Percentiles rank a stretch among this genome's conserved stretches.
Conservation (phyloP, 768 basidiomycete genomes). For the Podaxis rugospora region DNA sequence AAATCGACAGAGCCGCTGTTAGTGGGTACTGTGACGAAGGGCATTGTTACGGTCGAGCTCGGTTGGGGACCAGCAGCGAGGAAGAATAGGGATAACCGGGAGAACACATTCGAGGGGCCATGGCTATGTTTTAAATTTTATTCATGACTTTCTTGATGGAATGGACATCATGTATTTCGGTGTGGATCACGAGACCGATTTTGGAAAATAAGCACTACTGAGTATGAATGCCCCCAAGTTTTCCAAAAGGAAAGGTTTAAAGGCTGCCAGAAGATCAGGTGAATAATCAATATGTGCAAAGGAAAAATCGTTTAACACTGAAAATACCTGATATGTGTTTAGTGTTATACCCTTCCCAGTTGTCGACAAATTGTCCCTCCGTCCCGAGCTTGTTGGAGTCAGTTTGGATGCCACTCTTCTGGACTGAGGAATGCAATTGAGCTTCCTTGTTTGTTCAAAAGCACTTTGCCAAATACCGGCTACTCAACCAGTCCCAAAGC, state of each 20-base stretch:
- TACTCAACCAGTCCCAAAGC: background rate
- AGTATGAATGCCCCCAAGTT: background rate
- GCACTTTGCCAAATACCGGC: background rate
- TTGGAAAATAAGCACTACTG: background rate
- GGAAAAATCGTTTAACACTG: background rate
- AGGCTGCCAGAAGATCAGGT: background rate
- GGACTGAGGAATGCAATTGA: background rate
- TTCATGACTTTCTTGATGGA: background rate
- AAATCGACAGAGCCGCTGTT: constrained; percentile 25
- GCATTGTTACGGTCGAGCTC: constrained; percentile 20
- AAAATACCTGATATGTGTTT: background rate
- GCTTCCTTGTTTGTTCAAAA: background rate
- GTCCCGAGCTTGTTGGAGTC: background rate
- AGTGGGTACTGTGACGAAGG: constrained; percentile 24
- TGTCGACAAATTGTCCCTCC: background rate
- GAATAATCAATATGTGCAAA: background rate
- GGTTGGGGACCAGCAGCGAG: background rate
- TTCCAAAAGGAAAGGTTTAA: background rate
- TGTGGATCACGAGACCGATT: background rate
- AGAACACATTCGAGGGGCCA: background rate
- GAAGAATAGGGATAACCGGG: background rate
- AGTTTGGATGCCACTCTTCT: background rate
- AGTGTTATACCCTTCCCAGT: background rate
- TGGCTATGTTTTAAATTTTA: background rate
- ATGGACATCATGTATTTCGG: background rate